Evolutionary conservation across 345 rosid genomes (phyloP), one percentile per base, ranked within the genome.

Genomic region (Dipteronia sinensis): DNA sequence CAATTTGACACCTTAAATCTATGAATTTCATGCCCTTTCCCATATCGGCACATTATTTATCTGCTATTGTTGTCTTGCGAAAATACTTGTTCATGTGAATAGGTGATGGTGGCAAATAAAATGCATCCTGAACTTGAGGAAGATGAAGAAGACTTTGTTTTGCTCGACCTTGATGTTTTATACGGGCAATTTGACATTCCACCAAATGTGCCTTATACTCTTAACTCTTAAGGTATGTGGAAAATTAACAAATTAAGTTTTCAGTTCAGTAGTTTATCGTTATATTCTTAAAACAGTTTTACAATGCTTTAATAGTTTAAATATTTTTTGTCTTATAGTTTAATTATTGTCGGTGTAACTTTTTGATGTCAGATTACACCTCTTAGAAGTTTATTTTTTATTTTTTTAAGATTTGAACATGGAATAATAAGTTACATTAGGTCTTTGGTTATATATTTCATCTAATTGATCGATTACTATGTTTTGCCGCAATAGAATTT

Each of bases 131-230:
- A 10, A 53, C 75, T 66, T 19, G 70, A 74, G n/a, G 80, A 78
- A 68, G 79, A 76, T 23, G 89, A 81, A 53, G 89, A 83, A 75
- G 93, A 87, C 76, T 86, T 82, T 69, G 81, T 87, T 27, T 66
- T 90, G 67, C 89, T 90, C 63, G 92, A 90, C 79, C 86, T 90
- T 44, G 88, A 86, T 73, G 80, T 75, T 31, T 81, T 90, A 65
- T 75, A 77, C 23, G 88, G 81, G 7, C 77, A 76, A 64, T 55
- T 90, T 56, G 82, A 86, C 51, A 78, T 90, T 53, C 87, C 85
- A 0, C 85, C 91, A 27, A 76, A 87, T 65, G 82, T 88, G 0
- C 87, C 92, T 4, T 90, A 88, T 63, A 78, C 82, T 70, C 79
- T 90, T 10, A 79, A 78, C 82, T 70, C 79, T 90, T 10, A 79